These are phyloP conservation scores for Vitis hybrid DNA, from an alignment of 177 flowering plant species.

Conservation along the genomic window DNA sequence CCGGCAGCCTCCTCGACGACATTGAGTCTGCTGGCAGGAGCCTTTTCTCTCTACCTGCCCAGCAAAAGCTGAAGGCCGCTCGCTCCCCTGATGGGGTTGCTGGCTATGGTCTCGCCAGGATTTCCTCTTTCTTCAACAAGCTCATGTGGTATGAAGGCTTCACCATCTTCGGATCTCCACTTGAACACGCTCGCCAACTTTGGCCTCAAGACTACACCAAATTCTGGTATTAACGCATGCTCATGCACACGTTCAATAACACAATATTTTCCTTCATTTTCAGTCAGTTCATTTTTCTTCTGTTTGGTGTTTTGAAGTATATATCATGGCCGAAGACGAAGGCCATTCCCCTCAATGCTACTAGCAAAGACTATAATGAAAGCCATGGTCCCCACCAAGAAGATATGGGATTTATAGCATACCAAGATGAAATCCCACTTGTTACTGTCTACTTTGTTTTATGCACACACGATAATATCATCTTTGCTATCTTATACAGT, in stretches of 20 bases:
- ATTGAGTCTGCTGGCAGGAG: conserved; percentile 33
- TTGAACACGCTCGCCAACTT: conserved; percentile 75
- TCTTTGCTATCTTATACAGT: background rate
- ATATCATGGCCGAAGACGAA: background rate
- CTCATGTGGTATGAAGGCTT: conserved; percentile 96
- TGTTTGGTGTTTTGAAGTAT: background rate
- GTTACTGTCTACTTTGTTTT: conserved; percentile 9
- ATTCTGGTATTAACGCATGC: conserved; percentile 53
- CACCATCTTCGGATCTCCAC: conserved; percentile 78
- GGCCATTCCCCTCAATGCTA: conserved; percentile 13
- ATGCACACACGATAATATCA: background rate
- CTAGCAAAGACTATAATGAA: conserved; percentile 22
- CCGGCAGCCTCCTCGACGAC: conserved; percentile 31
- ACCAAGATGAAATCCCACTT: conserved; percentile 11
- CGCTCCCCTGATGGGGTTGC: conserved; percentile 59
- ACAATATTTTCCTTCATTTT: background rate
- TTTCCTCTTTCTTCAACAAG: conserved; percentile 78
- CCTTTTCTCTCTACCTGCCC: conserved; percentile 59
- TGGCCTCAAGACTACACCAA: conserved; percentile 70
- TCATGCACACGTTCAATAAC: background rate
- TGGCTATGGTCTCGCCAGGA: conserved; percentile 82
- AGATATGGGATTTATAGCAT: conserved; percentile 10
- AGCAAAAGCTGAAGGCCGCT: conserved; percentile 73
- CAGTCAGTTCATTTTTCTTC: background rate
- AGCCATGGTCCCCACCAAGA: conserved; percentile 25